Base-by-base conservation (phyloP, 257 asterid species). In the Fraxinus excelsior region DNA sequence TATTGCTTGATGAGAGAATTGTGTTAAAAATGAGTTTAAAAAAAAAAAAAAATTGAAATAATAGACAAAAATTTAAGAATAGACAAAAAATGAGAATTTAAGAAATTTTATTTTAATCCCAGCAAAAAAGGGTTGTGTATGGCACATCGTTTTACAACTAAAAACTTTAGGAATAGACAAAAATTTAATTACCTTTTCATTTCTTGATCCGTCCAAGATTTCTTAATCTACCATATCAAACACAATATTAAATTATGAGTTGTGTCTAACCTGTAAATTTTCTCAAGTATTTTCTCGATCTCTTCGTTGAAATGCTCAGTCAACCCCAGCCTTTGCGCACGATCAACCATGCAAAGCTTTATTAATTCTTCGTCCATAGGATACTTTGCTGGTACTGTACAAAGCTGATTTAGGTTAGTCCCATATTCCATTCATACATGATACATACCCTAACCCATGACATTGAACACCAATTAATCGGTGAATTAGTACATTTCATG, bases 251-350 rank as follows among this genome's bases (percentile, higher is more conserved):
- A 60, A 60, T 21, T 21, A 60, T 62, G 4, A 1, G 16, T 8
- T 2, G 35, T 29, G 35, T 29, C 18, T 49, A 37, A 87, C 88
- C 88, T 75, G 76, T 89, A 71, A 71, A 87, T 35, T 71, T 83
- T 88, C 2, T 82, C 76, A 65, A 91, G 84, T 31, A 82, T 71
- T 16, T 67, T 70, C 5, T 79, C 76, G 76, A 89, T 86, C 58
- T 91, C 91, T 67, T 83, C 49, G 9, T 37, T 67, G 71, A 91
- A 91, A 77, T 78, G 74, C 60, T 81, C 69, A 4, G 87, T 80
- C 44, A 91, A 14, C 21, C 96, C 96, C 67, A 89, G 67, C 18
- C 87, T 82, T 72, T 89, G 92, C 5, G 87, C 44, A 4, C 85
- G 92, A 71, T 91, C 92, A 77, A 88, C 86, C 73, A 85, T 16